Evolutionary conservation across 225 moss, liverwort and hornwort species (phyloP).

Genomic region (Takakia lepidozioides): DNA sequence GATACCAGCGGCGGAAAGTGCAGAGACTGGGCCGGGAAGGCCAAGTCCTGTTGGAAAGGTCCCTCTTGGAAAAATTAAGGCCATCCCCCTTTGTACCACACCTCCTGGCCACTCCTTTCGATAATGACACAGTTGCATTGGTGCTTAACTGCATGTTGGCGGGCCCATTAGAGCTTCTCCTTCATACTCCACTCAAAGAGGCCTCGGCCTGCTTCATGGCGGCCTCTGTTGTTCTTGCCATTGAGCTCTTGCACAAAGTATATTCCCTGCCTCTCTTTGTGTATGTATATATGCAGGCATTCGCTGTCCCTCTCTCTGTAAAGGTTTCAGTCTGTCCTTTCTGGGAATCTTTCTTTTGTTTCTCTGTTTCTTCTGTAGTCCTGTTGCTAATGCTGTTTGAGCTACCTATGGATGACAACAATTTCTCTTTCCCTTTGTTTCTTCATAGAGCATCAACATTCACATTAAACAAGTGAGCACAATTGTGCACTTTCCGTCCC

Average conservation of each 20-base stretch:
- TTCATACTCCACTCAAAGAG: conserved; percentile 51
- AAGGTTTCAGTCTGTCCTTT: too few relatives aligned
- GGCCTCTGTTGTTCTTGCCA: conserved; percentile 40
- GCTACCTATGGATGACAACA: too few relatives aligned
- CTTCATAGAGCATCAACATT: too few relatives aligned
- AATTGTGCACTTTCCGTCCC: too few relatives aligned
- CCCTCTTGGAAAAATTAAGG: conserved; percentile 36
- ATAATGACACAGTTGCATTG: conserved; percentile 48
- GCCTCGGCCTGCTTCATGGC: conserved; percentile 23
- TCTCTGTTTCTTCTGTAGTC: too few relatives aligned
- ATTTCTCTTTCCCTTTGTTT: too few relatives aligned
- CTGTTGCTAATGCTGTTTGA: too few relatives aligned
- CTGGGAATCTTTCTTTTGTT: too few relatives aligned
- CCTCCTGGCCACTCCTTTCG: conserved; percentile 43
- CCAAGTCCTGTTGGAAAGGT: conserved; percentile 47
- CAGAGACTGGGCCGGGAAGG: conserved; percentile 46
- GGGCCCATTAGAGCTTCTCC: conserved; percentile 45
- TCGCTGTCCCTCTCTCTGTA: too few relatives aligned
- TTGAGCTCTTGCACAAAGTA: conserved; percentile 59
- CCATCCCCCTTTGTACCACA: conserved; percentile 62
- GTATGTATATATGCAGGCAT: too few relatives aligned
- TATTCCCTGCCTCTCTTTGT: too few relatives aligned
- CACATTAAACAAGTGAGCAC: too few relatives aligned
- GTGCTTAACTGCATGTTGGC: conserved; percentile 51
- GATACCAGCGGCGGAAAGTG: conserved; percentile 52